A percentile compares a stretch with the other conserved stretches of the same genome.
These are phyloP conservation scores for Gonium pectorale DNA, from an alignment of 139 green algal species.

Conservation along the genomic window DNA sequence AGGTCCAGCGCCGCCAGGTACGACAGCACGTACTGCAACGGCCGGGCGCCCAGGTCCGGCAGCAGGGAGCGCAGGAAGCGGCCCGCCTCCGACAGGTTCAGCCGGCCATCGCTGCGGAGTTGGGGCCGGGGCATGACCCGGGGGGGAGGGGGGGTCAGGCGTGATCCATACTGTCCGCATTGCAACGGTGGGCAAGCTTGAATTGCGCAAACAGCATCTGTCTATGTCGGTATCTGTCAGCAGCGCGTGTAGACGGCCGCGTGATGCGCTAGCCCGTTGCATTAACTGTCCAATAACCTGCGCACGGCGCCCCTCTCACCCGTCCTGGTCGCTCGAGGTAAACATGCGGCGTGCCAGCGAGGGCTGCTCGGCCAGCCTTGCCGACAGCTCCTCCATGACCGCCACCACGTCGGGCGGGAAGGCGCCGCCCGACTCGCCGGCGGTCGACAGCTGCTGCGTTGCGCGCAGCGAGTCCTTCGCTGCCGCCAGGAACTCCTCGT, in stretches of 20 bases:
- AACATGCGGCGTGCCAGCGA: conserved; percentile 1
- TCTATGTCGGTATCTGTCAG: too few relatives aligned
- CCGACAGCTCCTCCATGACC: conserved; percentile 2
- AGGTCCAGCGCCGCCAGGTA: conserved; percentile 54
- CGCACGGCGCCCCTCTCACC: not conserved
- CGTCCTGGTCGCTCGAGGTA: not conserved
- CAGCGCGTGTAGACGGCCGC: too few relatives aligned
- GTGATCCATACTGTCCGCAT: too few relatives aligned
- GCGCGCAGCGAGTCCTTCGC: conserved; percentile 6
- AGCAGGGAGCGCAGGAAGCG: conserved; percentile 49
- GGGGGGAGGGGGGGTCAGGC: not conserved
- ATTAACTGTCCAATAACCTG: not conserved
- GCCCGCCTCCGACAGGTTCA: conserved; percentile 35
- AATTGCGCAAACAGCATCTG: too few relatives aligned
- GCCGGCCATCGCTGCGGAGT: conserved; percentile 33
- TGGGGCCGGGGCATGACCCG: not conserved
- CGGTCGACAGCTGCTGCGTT: conserved; percentile 26
- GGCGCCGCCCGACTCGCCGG: not conserved
- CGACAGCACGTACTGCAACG: conserved; percentile 57
- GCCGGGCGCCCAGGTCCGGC: conserved; percentile 28
- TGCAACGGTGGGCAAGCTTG: too few relatives aligned
- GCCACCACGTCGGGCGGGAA: conserved; percentile 22
- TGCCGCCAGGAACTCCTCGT: conserved; percentile 55
- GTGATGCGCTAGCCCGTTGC: too few relatives aligned
- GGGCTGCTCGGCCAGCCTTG: conserved; percentile 4